phyloP scores from a whole-genome alignment of 306 rosid genomes.

The Ormosia emarginata region DNA sequence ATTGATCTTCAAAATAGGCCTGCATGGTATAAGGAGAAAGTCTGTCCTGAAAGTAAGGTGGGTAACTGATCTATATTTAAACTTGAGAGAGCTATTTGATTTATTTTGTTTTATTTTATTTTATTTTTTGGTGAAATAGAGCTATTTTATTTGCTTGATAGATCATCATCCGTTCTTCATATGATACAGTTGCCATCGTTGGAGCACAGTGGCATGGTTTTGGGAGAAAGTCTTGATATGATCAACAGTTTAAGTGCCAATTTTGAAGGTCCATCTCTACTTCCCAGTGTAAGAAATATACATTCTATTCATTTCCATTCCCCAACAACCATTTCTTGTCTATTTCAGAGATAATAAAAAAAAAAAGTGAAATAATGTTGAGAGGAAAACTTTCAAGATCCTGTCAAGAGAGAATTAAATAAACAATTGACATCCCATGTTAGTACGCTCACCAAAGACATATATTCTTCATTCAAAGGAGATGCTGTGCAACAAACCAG shows the following conservation, averaged over 20 bases:
- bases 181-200: slow-evolving; percentile 53
- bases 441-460: slow-evolving; percentile 29
- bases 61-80: too few relatives aligned
- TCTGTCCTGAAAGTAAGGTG: too few relatives aligned
- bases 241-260: slow-evolving; percentile 49
- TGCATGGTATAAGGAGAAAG: slow-evolving; percentile 63
- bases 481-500: slow-evolving; percentile 18
- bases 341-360: too few relatives aligned
- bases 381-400: slow-evolving; percentile 27
- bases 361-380: too few relatives aligned
- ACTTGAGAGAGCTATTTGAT: too few relatives aligned
- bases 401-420: slow-evolving; percentile 36
- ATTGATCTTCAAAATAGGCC: slow-evolving; percentile 48
- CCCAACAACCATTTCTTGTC: too few relatives aligned
- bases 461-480: slow-evolving; percentile 28
- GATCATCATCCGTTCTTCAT: neutral
- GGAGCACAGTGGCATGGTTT: slow-evolving; percentile 56
- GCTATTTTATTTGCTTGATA: neutral
- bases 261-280: slow-evolving; percentile 40
- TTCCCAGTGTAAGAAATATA: slow-evolving; percentile 36
- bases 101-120: too few relatives aligned
- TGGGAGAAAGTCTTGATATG: slow-evolving; percentile 64
- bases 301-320: neutral
- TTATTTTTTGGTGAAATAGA: neutral
- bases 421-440: slow-evolving; percentile 41